Percentiles rank a stretch among this genome's conserved stretches.
These are phyloP conservation scores for Mycena amicta DNA, from an alignment of 768 basidiomycete genomes.

Conservation along the genomic window DNA sequence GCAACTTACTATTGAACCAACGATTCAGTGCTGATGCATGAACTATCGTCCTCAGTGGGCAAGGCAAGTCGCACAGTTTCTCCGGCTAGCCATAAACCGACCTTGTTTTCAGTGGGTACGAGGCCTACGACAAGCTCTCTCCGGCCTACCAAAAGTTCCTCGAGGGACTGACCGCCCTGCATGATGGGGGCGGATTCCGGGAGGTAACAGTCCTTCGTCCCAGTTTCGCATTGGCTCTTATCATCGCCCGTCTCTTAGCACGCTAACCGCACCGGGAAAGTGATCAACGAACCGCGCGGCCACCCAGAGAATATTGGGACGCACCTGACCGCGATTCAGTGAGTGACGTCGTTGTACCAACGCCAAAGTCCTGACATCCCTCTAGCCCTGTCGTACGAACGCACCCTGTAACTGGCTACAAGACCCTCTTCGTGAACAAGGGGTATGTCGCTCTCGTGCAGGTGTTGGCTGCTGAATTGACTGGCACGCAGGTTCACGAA, in stretches of 20 bases:
- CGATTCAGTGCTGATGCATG: too few species aligned
- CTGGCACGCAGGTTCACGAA: conserved; percentile 49
- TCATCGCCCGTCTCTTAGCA: too few species aligned
- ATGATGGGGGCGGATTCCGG: conserved; percentile 47
- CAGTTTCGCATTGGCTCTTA: too few species aligned
- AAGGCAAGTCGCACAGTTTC: conserved; percentile 28
- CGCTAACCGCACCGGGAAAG: conserved; percentile 30
- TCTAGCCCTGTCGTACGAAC: conserved; percentile 53
- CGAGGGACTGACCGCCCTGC: conserved; percentile 59
- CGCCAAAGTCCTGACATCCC: too few species aligned
- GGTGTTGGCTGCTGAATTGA: not conserved
- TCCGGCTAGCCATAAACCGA: not conserved
- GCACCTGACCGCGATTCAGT: conserved; percentile 54
- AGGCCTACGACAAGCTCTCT: conserved; percentile 66
- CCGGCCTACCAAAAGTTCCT: conserved; percentile 55
- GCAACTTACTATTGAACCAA: conserved; percentile 5
- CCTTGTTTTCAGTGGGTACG: conserved; percentile 46
- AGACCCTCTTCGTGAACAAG: conserved; percentile 57
- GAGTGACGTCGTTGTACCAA: conserved; percentile 24
- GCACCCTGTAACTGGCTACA: conserved; percentile 63
- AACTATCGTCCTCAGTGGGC: conserved; percentile 40
- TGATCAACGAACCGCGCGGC: conserved; percentile 47
- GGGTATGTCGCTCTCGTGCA: conserved; percentile 33
- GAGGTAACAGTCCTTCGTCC: too few species aligned
- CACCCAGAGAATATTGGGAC: conserved; percentile 54